A percentile compares a stretch with the other conserved stretches of the same genome.
These are phyloP conservation scores for Hydrangea macrophylla DNA, from an alignment of 148 eudicot species.

Conservation along the genomic window DNA sequence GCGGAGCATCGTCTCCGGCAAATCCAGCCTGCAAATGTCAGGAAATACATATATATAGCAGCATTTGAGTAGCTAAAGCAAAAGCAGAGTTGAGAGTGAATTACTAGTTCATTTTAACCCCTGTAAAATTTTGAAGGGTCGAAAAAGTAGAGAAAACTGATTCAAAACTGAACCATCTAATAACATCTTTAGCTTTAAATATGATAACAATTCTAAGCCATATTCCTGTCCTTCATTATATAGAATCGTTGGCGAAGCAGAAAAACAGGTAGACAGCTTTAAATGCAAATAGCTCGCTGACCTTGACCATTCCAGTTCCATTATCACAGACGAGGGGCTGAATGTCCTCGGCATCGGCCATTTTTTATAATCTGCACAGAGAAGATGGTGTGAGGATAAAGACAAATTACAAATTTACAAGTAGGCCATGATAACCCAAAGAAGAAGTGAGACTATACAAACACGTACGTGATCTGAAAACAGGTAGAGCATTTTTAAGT, in stretches of 20 bases:
- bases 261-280: not conserved
- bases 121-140: not conserved
- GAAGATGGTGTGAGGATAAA: not conserved
- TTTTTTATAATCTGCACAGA: conserved; percentile 11
- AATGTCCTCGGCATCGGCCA: conserved; percentile 27
- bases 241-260: not conserved
- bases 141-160: not conserved
- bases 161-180: not conserved
- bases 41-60: conserved; percentile 7
- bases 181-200: not conserved
- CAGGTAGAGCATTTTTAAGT: not conserved
- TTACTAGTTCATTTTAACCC: not conserved
- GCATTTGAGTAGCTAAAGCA: not conserved
- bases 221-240: not conserved
- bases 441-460: not conserved
- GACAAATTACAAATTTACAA: too few species aligned
- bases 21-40: not conserved
- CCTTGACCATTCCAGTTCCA: conserved; percentile 33
- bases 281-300: not conserved
- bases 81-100: not conserved
- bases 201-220: not conserved
- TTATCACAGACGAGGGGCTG: conserved; percentile 29
- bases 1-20: conserved; percentile 1
- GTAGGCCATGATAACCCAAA: not conserved
- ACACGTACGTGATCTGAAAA: not conserved